Conservation (phyloP, 306 rosid genomes). For the Quercus parvula region DNA sequence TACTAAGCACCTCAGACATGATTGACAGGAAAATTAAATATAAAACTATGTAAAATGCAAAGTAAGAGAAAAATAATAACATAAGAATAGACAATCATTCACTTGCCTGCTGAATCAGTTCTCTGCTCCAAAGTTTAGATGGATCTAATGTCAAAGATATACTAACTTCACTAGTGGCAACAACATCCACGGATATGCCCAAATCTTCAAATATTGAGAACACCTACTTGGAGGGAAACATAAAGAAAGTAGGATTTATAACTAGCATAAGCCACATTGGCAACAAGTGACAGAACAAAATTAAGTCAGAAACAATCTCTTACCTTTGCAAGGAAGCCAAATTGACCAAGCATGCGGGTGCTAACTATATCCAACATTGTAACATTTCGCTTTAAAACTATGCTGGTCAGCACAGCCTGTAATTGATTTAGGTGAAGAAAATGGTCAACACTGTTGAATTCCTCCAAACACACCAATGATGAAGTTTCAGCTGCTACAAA, state of each 20-base stretch:
- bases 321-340: conserved; percentile 96
- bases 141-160: conserved; percentile 87
- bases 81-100: conserved; percentile 21
- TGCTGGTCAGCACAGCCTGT: conserved; percentile 92
- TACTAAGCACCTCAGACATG: not conserved
- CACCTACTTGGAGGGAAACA: conserved; percentile 46
- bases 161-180: conserved; percentile 88
- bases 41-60: not conserved
- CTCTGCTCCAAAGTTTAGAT: conserved; percentile 89
- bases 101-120: conserved; percentile 80
- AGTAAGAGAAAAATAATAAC: conserved; percentile 12
- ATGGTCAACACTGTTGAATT: conserved; percentile 9
- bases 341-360: conserved; percentile 98
- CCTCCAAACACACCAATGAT: conserved; percentile 12
- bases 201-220: conserved; percentile 83
- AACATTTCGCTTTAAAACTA: conserved; percentile 83
- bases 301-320: conserved; percentile 18
- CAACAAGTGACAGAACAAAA: not conserved
- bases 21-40: not conserved
- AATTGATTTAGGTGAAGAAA: conserved; percentile 27
- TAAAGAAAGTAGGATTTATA: not conserved
- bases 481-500: conserved; percentile 29
- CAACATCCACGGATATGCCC: conserved; percentile 84
- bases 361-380: conserved; percentile 98
- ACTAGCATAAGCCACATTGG: conserved; percentile 2